phyloP scores from a whole-genome alignment of 2,329 filamentous ascomycete genomes.

The Ascochyta rabiei region DNA sequence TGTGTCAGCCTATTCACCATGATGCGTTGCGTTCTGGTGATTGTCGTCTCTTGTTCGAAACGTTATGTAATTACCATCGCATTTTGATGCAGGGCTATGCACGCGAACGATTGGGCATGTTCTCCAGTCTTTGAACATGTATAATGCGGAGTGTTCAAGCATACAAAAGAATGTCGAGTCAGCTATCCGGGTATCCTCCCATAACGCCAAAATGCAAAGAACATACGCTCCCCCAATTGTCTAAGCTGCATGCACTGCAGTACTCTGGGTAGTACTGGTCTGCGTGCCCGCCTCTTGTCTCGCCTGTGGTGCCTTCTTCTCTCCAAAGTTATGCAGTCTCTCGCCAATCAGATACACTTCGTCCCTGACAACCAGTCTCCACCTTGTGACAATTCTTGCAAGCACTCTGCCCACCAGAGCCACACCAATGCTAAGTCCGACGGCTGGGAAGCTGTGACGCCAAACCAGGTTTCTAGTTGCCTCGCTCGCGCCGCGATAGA shows the following conservation, averaged over 20 bases:
- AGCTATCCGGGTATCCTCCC: slow-evolving; percentile 9
- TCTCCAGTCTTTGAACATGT: background rate
- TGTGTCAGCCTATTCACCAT: background rate
- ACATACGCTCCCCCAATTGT: background rate
- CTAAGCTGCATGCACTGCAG: background rate
- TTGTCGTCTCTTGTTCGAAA: background rate
- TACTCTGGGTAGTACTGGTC: background rate
- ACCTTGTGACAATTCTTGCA: slow-evolving; percentile 68
- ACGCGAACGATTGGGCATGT: background rate
- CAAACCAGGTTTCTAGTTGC: slow-evolving; percentile 60
- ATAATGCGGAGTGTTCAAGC: background rate
- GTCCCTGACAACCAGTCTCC: slow-evolving; percentile 83
- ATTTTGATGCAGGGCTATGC: background rate
- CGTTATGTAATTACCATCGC: background rate
- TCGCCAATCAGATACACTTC: slow-evolving; percentile 97
- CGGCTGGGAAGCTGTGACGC: slow-evolving; percentile 75
- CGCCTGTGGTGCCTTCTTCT: slow-evolving; percentile 46
- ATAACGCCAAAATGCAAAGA: slow-evolving; percentile 5
- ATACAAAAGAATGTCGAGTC: slow-evolving; percentile 9
- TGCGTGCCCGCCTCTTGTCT: slow-evolving; percentile 4
- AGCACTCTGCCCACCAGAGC: slow-evolving; percentile 59
- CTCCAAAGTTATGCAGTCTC: slow-evolving; percentile 90
- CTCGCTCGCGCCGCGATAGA: slow-evolving; percentile 51
- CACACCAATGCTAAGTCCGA: slow-evolving; percentile 54
- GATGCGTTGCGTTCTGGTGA: no score